Evolutionary conservation across 345 rosid genomes (phyloP), one percentile per base, ranked within the genome.

Genomic region (Salix udensis): DNA sequence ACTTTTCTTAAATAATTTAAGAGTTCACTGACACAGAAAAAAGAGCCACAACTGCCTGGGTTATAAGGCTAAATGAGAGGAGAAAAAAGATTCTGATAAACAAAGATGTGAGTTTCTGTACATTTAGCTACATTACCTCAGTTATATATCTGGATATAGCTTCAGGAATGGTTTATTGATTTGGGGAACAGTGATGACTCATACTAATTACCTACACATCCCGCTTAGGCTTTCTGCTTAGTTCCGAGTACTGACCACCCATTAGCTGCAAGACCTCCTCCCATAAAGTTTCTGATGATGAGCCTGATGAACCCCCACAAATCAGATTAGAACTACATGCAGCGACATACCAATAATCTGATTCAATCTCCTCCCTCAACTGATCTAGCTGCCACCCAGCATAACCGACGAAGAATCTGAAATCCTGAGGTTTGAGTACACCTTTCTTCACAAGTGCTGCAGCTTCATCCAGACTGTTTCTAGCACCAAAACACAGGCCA

Each of bases 301-400:
- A 76, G 6, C 73, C 84, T 0, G 85, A 75, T 9, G 88, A 83
- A 72, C 74, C 86, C 46, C 88, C 91, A 24, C 83, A 89, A 31
- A 93, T 88, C 80, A 91, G 82, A 85, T 91, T 82, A 2, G 90
- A 84, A 87, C 98, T 93, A 68, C 98, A 95, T 0, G 97, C 89
- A 67, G 97, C 97, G 2, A 91, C 92, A 62, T 86, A 81, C 98
- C 98, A 95, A 60, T 85, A 91, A 78, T 89, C 86, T 13, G 87
- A 91, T 77, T 90, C 90, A 4, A 91, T 95, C 86, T 95, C 98
- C 80, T 89, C 94, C 78, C 89, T 90, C 84, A 93, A 82, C 77
- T 93, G 98, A 85, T 90, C 98, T 55, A 88, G 87, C 81, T 91
- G 96, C 98, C 98, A 95, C 18, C 96, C 98, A 0, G 98, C 91